These are phyloP conservation scores for Oxytropis ochrocephala DNA, from an alignment of 306 rosid species.

Conservation along the genomic window DNA sequence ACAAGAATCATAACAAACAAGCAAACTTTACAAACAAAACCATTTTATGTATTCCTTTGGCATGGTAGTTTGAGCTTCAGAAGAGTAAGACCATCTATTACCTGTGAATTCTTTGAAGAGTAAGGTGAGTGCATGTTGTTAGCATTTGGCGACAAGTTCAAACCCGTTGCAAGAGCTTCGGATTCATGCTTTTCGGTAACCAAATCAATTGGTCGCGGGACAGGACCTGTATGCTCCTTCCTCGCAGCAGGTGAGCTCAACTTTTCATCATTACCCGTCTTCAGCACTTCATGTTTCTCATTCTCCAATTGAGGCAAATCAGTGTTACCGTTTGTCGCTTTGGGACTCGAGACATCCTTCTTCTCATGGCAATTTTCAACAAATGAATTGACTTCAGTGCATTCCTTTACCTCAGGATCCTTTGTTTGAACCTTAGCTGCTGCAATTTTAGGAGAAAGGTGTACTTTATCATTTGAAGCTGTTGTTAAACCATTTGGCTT, in stretches of 20 bases:
- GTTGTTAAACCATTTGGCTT: constrained; percentile 35
- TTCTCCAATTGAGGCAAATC: constrained; percentile 33
- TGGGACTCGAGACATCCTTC: constrained; percentile 37
- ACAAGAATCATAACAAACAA: background rate
- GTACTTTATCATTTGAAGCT: constrained; percentile 32
- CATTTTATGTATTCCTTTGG: background rate
- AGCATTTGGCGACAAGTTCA: constrained; percentile 34
- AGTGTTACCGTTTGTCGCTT: constrained; percentile 36
- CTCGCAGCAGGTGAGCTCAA: constrained; percentile 35
- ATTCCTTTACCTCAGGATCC: constrained; percentile 56
- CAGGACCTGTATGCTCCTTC: constrained; percentile 34
- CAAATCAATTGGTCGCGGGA: constrained; percentile 36
- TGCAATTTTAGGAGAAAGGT: constrained; percentile 35
- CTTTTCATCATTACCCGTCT: constrained; percentile 24
- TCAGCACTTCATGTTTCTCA: constrained; percentile 42
- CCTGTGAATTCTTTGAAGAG: constrained; percentile 50
- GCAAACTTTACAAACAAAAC: background rate
- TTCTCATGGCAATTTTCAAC: constrained; percentile 39
- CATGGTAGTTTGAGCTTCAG: background rate
- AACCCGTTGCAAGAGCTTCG: constrained; percentile 33
- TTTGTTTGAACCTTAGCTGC: constrained; percentile 38
- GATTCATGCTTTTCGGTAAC: constrained; percentile 37
- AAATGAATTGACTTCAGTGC: constrained; percentile 34
- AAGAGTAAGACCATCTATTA: constrained; percentile 21
- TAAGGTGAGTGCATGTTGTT: constrained; percentile 38